Evolutionary conservation across 768 basidiomycete species (phyloP).

Genomic region (Albatrellus ellisii): DNA sequence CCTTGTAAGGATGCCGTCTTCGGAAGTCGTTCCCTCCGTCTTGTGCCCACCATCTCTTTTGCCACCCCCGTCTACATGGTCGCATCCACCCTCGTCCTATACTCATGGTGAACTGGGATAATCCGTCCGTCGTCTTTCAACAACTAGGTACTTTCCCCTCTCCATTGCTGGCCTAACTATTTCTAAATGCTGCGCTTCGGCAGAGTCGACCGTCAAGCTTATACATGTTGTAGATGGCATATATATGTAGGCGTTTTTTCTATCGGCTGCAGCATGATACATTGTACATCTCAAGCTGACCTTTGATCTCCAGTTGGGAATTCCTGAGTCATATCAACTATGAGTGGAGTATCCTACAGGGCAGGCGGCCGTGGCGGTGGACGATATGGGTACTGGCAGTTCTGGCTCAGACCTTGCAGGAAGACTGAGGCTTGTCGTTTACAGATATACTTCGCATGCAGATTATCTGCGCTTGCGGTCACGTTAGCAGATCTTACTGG

Average conservation of each 20-base stretch:
- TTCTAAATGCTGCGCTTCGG: not conserved
- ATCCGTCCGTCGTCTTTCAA: constrained; percentile 1
- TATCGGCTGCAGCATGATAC: too few species aligned
- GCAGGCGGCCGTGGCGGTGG: constrained; percentile 11
- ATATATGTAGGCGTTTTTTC: constrained; percentile 8
- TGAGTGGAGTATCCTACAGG: constrained; percentile 5
- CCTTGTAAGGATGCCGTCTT: too few species aligned
- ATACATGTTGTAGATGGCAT: constrained; percentile 10
- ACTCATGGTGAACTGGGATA: constrained; percentile 13
- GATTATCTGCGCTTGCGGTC: constrained; percentile 2
- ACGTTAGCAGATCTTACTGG: constrained; percentile 6
- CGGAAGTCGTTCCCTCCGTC: too few species aligned
- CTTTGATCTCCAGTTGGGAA: constrained; percentile 7
- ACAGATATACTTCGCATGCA: constrained; percentile 9
- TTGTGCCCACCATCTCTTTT: too few species aligned
- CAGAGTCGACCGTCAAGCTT: constrained; percentile 9
- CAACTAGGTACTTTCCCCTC: constrained; percentile 2
- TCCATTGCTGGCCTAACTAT: not conserved
- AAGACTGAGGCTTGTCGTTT: not conserved
- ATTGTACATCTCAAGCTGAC: not conserved
- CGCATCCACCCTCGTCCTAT: too few species aligned
- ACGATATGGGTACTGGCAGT: constrained; percentile 4
- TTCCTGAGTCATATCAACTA: constrained; percentile 9
- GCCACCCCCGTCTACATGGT: too few species aligned
- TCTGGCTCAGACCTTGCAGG: not conserved